Evolutionary conservation across 2,329 filamentous ascomycete species (phyloP), one percentile per base, ranked within the genome.

Genomic region (Pezicula neosporulosa): DNA sequence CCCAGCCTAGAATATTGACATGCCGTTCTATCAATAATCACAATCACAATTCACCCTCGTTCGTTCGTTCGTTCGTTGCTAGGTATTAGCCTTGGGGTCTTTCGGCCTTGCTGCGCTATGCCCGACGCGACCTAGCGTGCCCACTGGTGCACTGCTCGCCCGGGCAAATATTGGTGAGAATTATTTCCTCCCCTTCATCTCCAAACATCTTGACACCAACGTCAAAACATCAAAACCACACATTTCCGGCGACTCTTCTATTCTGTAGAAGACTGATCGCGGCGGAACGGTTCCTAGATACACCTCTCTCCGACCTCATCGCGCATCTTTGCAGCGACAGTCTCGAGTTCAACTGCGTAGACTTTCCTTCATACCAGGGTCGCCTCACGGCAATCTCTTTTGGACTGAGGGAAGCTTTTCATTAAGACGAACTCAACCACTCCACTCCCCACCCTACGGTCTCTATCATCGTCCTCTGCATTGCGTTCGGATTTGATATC

Each of bases 331-430:
- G 47, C 41, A 10, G 41, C 24, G 21, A 16, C 24, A 36, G 27
- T n/a, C 16, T 39, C 15, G 47, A 27, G 24, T 28, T 19, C 39
- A 24, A 24, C 35, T 19, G 45, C 51, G 54, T 52, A 54, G 45
- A 54, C 51, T 60, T 57, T 55, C 47, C 43, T 44, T 54, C 42
- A 44, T 27, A 28, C 19, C 42, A 44, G 10, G 42, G n/a, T 44
- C 42, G 42, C 42, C 42, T 44, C 42, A 44, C 21, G 42, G 42
- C 42, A 44, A 37, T 44, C 41, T 13, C 24, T 33, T 24, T 24
- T 15, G 38, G 44, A 33, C 45, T 52, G 55, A 62, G 53, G 59
- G 57, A 57, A 64, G 55, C 64, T 62, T 65, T 67, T 67, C 50
- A 65, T 56, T 67, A 65, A 62, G 64, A 57, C 60, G 53, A 58